phyloP scores from a whole-genome alignment of 495 filamentous ascomycete genomes.

The Aspergillus homomorphus region DNA sequence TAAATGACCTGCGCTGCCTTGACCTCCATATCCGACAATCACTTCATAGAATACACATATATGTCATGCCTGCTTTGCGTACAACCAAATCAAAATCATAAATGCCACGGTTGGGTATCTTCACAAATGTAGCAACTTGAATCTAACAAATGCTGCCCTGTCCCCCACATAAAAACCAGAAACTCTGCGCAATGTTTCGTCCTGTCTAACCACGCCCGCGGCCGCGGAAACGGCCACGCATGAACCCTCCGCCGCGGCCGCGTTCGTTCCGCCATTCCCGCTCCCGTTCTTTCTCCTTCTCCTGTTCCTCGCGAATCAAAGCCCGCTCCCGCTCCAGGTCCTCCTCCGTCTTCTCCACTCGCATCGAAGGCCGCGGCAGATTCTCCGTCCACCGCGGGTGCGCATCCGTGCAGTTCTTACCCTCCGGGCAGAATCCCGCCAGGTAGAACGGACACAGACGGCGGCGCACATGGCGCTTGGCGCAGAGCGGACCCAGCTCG shows the following conservation, averaged over 20 bases:
- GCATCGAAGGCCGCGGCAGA: constrained; percentile 69
- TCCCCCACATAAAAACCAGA: neutral
- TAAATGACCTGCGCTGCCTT: neutral
- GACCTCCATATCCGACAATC: neutral
- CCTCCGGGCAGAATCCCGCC: constrained; percentile 92
- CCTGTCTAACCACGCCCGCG: constrained; percentile 40
- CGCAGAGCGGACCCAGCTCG: constrained; percentile 79
- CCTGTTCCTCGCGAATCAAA: constrained; percentile 54
- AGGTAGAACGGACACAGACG: constrained; percentile 79
- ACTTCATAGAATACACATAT: neutral
- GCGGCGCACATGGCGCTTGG: constrained; percentile 78
- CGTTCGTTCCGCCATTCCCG: constrained; percentile 50
- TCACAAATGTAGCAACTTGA: neutral
- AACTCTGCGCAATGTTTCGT: too few species aligned
- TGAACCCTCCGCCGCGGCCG: constrained; percentile 46
- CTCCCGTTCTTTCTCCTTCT: constrained; percentile 49
- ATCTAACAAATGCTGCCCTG: neutral
- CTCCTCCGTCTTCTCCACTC: constrained; percentile 58
- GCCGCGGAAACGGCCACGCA: constrained; percentile 47
- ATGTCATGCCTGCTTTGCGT: neutral
- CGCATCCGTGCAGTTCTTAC: constrained; percentile 70
- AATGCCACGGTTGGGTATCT: neutral
- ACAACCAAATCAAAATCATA: neutral
- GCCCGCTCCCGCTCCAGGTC: constrained; percentile 55
- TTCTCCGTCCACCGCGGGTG: constrained; percentile 75